Base-by-base conservation (phyloP, 1,139 yeast genomes). In the Candida tetrigidarum region DNA sequence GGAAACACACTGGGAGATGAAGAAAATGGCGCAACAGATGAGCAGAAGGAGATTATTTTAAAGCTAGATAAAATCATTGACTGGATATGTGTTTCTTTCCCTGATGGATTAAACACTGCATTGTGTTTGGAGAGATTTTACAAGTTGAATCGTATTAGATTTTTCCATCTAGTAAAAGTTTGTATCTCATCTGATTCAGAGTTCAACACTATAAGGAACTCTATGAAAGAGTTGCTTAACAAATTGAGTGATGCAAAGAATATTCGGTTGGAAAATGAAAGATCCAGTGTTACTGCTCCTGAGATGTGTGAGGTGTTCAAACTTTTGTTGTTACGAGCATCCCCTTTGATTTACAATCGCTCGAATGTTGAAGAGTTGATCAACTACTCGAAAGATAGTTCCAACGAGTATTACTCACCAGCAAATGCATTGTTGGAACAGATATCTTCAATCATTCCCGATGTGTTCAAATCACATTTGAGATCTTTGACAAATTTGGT, bases 11-110 rank as follows among this genome's bases (percentile, higher is more conserved):
- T 62, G 62, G 66, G 62, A 15, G 57, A 62, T 29, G 81, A 80
- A 44, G 68, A 66, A 28, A 66, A 65, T 49, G 59, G 65, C 27
- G 60, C 57, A 7, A 49, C 57, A 1, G 45, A 50, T 2, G 57
- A 59, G 4, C 43, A 39, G 14, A 60, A 60, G 23, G 62, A 60
- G 10, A 51, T 10, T 41, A 58, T 33, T 50, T 53, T 26, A 43
- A 82, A 81, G 51, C 64, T 82, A 16, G 79, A 77, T 2, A 83
- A 81, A 47, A 76, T 84, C 0, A 68, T 84, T n/a, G 71, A 70
- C 25, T 88, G 96, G 95, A 55, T 90, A 10, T 63, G 82, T 11
- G 74, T 68, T 4, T 69, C 83, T 2, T 75, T 84, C 39, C 86
- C 92, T 0, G 80, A 74, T 10, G 71, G 73, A 0, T 62, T 67